Base-by-base conservation (phyloP, 1,139 yeast species). In the Geotrichum armillariae region DNA sequence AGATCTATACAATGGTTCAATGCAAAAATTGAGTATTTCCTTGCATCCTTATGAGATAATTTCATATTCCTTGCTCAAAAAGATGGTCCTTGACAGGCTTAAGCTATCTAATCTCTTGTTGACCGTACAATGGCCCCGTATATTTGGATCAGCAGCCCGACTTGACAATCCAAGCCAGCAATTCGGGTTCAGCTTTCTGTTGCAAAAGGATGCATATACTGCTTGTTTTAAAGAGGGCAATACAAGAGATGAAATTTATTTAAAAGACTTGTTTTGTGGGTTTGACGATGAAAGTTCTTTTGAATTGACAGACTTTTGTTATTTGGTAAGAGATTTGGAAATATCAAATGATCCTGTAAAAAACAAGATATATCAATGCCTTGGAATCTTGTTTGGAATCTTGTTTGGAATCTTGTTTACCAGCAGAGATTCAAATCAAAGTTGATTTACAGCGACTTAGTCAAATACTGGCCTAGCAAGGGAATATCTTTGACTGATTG, bases 371-470 rank as follows among this genome's bases (percentile, higher is more conserved):
- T n/a, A n/a, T n/a, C n/a, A n/a, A n/a, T n/a, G n/a, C n/a, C n/a
- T n/a, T n/a, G n/a, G n/a, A n/a, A n/a, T n/a, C n/a, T n/a, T n/a
- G n/a, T n/a, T n/a, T n/a, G n/a, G n/a, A n/a, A n/a, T n/a, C 42
- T 33, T 38, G 42, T 23, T 16, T 40, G 44, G 44, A 21, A 40
- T 8, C 42, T 23, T 11, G 42, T 39, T 25, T n/a, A n/a, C n/a
- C n/a, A n/a, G n/a, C n/a, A n/a, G 42, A 39, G 22, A 39, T 39
- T 35, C 44, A 40, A 18, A 36, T 40, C 36, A 40, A 40, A 33
- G 23, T 40, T 29, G 44, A 40, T 21, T 29, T 40, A 18, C 29
- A 40, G 7, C 16, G 18, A 25, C 35, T 40, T 21, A 12, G 18
- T 27, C 16, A 40, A 20, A 35, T 40, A 11, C 44, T 40, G n/a